Conservation (phyloP, 2,329 filamentous ascomycete species). For the Fusarium sp. region DNA sequence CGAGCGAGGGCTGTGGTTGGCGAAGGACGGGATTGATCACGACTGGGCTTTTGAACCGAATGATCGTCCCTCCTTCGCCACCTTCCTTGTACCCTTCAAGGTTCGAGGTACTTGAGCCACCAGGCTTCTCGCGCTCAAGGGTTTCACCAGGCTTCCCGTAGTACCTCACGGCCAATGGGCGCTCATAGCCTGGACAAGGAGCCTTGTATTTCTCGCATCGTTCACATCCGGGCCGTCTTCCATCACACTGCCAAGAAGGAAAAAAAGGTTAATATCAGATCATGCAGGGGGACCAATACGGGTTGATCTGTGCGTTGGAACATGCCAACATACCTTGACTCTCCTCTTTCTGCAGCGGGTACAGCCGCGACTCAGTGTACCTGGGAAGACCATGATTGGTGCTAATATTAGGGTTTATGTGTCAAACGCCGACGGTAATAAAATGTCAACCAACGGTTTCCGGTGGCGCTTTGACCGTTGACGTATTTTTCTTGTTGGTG, state of each 20-base stretch:
- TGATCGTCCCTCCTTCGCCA: fast-evolving
- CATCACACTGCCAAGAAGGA: conserved; percentile 17
- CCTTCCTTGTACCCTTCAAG: background rate
- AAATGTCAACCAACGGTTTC: background rate
- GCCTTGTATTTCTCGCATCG: conserved; percentile 26
- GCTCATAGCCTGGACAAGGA: conserved; percentile 27
- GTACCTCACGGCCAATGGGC: conserved; percentile 21
- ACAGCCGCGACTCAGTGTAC: conserved; percentile 18
- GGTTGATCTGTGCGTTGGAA: background rate
- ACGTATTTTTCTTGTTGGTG: background rate
- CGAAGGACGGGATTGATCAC: background rate
- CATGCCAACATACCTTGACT: conserved; percentile 24
- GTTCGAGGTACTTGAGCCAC: too few relatives aligned
- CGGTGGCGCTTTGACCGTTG: background rate
- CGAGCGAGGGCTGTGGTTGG: conserved; percentile 27
- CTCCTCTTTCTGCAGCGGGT: conserved; percentile 25
- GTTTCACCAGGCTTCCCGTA: conserved; percentile 17
- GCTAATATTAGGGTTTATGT: background rate
- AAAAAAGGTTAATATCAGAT: background rate
- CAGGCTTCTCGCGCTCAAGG: conserved; percentile 5
- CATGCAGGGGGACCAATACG: background rate
- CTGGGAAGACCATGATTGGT: conserved; percentile 30
- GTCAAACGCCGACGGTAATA: background rate
- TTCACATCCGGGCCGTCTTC: conserved; percentile 22
- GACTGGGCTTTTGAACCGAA: background rate